Evolutionary conservation across 371 early-diverging fungal genomes (phyloP).

Genomic region (Apophysomyces trapeziformis): DNA sequence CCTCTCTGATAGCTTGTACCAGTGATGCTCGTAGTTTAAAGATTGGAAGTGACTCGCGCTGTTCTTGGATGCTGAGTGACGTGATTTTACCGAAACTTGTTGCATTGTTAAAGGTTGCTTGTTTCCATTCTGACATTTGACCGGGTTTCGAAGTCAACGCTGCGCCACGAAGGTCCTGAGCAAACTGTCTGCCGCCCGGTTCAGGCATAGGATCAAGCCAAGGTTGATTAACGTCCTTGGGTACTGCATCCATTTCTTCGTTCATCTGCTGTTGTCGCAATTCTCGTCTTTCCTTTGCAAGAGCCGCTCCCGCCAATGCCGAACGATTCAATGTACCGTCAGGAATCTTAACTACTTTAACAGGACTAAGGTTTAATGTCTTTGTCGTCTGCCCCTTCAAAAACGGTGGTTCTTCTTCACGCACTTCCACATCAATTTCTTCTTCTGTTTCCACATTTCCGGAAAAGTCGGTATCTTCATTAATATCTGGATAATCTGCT

Average conservation of each 20-base stretch:
- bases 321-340: slow-evolving; percentile 97
- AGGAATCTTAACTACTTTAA: slow-evolving; percentile 96
- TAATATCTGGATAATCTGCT: slow-evolving; percentile 84
- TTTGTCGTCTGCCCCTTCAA: slow-evolving; percentile 90
- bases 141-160: slow-evolving; percentile 64
- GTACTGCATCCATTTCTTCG: slow-evolving; percentile 88
- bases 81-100: slow-evolving; percentile 94
- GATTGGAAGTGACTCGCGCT: slow-evolving; percentile 90
- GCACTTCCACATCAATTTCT: slow-evolving; percentile 95
- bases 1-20: slow-evolving; percentile 80
- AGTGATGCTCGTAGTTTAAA: slow-evolving; percentile 81
- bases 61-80: slow-evolving; percentile 86
- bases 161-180: slow-evolving; percentile 81
- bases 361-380: slow-evolving; percentile 87
- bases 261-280: slow-evolving; percentile 85
- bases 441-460: slow-evolving; percentile 89
- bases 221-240: slow-evolving; percentile 84
- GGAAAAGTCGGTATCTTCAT: slow-evolving; percentile 75
- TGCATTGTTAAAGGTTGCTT: slow-evolving; percentile 83
- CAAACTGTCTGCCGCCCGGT: slow-evolving; percentile 85
- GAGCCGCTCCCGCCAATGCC: slow-evolving; percentile 88
- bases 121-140: slow-evolving; percentile 93
- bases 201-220: slow-evolving; percentile 97
- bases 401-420: slow-evolving; percentile 95
- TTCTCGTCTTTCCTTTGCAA: slow-evolving; percentile 95